Conservation (phyloP, 257 asterid species). For the Gynochthodes officinalis region DNA sequence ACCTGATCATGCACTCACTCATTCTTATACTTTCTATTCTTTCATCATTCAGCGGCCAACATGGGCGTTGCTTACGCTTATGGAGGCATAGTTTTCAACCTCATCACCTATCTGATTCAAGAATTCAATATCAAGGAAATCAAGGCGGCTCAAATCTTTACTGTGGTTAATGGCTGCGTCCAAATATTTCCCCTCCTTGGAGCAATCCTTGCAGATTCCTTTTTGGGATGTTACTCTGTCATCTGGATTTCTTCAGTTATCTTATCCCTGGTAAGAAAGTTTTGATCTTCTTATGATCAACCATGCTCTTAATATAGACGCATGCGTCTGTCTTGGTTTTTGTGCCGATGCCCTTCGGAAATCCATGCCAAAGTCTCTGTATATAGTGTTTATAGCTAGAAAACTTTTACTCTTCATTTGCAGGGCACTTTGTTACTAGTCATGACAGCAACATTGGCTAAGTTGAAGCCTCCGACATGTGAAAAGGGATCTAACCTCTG, state of each 20-base stretch:
- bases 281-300: not conserved
- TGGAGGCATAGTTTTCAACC: constrained; percentile 32
- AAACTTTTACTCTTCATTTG: not conserved
- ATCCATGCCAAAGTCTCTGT: too few relatives aligned
- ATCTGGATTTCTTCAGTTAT: constrained; percentile 28
- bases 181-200: constrained; percentile 27
- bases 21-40: not conserved
- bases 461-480: constrained; percentile 22
- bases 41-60: constrained; percentile 2
- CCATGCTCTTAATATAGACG: too few relatives aligned
- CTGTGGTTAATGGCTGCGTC: constrained; percentile 23
- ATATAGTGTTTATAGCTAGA: too few relatives aligned
- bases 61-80: constrained; percentile 25
- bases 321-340: too few relatives aligned
- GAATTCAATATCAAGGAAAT: constrained; percentile 28
- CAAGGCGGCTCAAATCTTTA: constrained; percentile 31
- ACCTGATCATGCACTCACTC: not conserved
- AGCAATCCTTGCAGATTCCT: constrained; percentile 37
- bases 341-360: too few relatives aligned
- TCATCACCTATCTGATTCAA: constrained; percentile 25
- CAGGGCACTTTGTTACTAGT: constrained; percentile 28
- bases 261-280: constrained; percentile 26
- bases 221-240: constrained; percentile 26
- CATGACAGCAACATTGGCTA: constrained; percentile 23
- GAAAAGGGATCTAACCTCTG: constrained; percentile 37